These are phyloP conservation scores for Harringtonia lauricola DNA, from an alignment of 2,329 filamentous ascomycete genomes.

Conservation along the genomic window DNA sequence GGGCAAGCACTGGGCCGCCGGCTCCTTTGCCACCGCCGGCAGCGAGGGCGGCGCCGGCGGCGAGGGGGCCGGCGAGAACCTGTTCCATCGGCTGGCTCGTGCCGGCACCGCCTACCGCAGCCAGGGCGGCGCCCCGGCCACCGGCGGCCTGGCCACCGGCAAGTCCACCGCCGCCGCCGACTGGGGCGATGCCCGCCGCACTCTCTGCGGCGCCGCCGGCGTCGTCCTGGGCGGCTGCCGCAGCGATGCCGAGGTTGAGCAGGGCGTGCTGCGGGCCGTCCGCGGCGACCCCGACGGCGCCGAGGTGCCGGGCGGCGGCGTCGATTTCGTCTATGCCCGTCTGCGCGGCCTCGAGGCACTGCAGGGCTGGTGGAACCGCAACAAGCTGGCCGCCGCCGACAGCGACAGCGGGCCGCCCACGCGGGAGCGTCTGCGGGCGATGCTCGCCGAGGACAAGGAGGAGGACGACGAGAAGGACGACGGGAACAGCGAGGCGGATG, in stretches of 20 bases:
- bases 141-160: conserved; percentile 41
- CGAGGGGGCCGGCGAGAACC: conserved; percentile 70
- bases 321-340: conserved; percentile 57
- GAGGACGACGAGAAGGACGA: background rate
- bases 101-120: conserved; percentile 51
- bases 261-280: conserved; percentile 45
- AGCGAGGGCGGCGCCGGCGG: conserved; percentile 22
- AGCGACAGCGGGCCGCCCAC: conserved; percentile 24
- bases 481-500: background rate
- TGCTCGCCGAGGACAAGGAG: background rate
- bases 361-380: conserved; percentile 58
- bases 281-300: conserved; percentile 45
- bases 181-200: conserved; percentile 68
- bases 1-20: conserved; percentile 72
- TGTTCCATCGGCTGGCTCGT: conserved; percentile 72
- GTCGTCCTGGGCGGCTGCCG: conserved; percentile 40
- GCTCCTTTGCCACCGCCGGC: no score
- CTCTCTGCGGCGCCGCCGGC: conserved; percentile 43
- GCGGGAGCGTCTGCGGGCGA: conserved; percentile 11
- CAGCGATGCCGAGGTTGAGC: conserved; percentile 47
- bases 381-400: conserved; percentile 25
- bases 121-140: conserved; percentile 46
- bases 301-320: conserved; percentile 46
- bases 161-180: conserved; percentile 71
- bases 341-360: conserved; percentile 54